These are phyloP conservation scores for Tremellales sp. DNA, from an alignment of 1,284 basidiomycete genomes.

Conservation along the genomic window DNA sequence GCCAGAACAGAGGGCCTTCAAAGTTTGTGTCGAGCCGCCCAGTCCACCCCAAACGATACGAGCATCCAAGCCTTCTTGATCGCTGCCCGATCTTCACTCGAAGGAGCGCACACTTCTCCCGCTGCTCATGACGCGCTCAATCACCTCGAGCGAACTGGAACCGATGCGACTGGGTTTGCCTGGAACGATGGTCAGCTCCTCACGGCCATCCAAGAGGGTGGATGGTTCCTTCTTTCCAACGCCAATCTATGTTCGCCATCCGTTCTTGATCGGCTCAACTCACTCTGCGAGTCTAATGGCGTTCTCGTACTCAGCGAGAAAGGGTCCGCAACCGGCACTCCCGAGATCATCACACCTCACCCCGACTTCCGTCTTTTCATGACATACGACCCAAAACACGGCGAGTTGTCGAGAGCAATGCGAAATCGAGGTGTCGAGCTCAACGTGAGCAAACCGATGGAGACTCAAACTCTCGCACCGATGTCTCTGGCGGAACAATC, in stretches of 20 bases:
- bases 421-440: slow-evolving; percentile 95
- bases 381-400: slow-evolving; percentile 83
- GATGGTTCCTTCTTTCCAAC: slow-evolving; percentile 87
- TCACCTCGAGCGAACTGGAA: slow-evolving; percentile 48
- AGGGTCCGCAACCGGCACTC: slow-evolving; percentile 72
- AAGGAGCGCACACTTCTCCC: slow-evolving; percentile 1
- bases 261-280: slow-evolving; percentile 94
- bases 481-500: slow-evolving; percentile 14
- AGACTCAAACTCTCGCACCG: neutral
- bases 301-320: slow-evolving; percentile 80
- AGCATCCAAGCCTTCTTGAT: neutral
- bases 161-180: slow-evolving; percentile 60
- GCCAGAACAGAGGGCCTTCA: neutral
- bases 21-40: neutral
- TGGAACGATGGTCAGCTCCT: slow-evolving; percentile 97
- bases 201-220: slow-evolving; percentile 75
- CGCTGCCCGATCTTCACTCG: neutral
- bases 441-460: slow-evolving; percentile 27
- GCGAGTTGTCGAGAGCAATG: slow-evolving; percentile 97
- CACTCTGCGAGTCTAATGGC: slow-evolving; percentile 85
- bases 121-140: slow-evolving; percentile 45
- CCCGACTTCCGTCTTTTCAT: slow-evolving; percentile 89
- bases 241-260: slow-evolving; percentile 95
- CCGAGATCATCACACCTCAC: slow-evolving; percentile 76
- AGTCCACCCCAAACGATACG: neutral